Evolutionary conservation across 495 filamentous ascomycete genomes (phyloP).

Genomic region (Aspergillus wentii): DNA sequence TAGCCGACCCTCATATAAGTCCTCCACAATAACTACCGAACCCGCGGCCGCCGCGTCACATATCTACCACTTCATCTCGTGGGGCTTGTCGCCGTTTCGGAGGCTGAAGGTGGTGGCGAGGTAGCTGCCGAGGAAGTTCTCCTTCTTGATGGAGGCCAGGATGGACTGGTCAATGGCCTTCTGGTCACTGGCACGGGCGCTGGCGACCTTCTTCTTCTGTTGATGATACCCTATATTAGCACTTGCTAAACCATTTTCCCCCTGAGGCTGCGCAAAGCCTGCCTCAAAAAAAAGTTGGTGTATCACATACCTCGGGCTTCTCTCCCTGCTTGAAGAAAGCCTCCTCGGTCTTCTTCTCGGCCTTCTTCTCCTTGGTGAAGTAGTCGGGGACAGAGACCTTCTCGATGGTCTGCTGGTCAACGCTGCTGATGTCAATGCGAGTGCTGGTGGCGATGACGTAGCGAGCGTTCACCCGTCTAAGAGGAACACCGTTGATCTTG

Average conservation of each 20-base stretch:
- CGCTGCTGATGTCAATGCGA: slow-evolving; percentile 76
- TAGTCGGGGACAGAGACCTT: slow-evolving; percentile 81
- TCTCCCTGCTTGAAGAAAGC: slow-evolving; percentile 97
- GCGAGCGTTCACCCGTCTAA: slow-evolving; percentile 95
- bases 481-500: slow-evolving; percentile 99
- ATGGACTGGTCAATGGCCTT: slow-evolving; percentile 95
- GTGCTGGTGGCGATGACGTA: slow-evolving; percentile 98
- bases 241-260: too few relatives aligned
- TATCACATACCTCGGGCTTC: slow-evolving; percentile 91
- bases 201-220: slow-evolving; percentile 93
- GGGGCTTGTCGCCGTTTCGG: slow-evolving; percentile 95
- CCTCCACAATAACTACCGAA: slow-evolving; percentile 45
- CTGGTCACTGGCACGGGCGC: slow-evolving; percentile 89
- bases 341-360: slow-evolving; percentile 91
- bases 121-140: slow-evolving; percentile 81
- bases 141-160: slow-evolving; percentile 91
- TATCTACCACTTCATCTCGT: slow-evolving; percentile 90
- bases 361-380: slow-evolving; percentile 91
- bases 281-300: too few relatives aligned
- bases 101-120: slow-evolving; percentile 91
- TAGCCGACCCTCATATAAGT: slow-evolving; percentile 37
- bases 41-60: slow-evolving; percentile 40
- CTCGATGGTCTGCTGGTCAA: slow-evolving; percentile 78
- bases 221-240: slow-evolving; percentile 22
- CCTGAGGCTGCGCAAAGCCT: too few relatives aligned